Conservation (phyloP, 768 basidiomycete species). For the Xerocomellus intermedius region DNA sequence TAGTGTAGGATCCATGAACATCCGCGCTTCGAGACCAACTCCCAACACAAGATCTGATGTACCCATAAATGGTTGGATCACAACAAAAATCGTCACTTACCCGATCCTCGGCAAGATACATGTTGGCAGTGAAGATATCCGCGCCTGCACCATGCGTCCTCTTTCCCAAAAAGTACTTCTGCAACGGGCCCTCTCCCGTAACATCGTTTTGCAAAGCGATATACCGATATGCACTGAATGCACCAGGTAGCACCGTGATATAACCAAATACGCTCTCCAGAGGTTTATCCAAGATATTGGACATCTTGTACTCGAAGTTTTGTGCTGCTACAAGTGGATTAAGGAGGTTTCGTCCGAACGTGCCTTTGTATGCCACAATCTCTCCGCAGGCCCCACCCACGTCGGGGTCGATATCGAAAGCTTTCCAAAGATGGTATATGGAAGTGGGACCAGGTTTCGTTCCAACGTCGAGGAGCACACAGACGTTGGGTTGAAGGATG, state of each 20-base stretch:
- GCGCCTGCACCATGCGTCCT: slow-evolving; percentile 87
- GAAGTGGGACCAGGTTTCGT: slow-evolving; percentile 83
- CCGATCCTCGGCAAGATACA: slow-evolving; percentile 93
- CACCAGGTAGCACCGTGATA: slow-evolving; percentile 91
- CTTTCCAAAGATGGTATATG: slow-evolving; percentile 94
- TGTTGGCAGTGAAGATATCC: slow-evolving; percentile 93
- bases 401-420: slow-evolving; percentile 89
- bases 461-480: slow-evolving; percentile 86
- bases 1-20: slow-evolving; percentile 93
- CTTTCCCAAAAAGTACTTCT: slow-evolving; percentile 97
- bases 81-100: slow-evolving; percentile 32
- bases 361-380: slow-evolving; percentile 89
- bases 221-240: slow-evolving; percentile 89
- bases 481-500: slow-evolving; percentile 86
- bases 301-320: slow-evolving; percentile 95
- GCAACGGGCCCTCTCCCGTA: slow-evolving; percentile 81
- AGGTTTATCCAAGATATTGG: slow-evolving; percentile 90
- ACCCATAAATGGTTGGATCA: slow-evolving; percentile 3
- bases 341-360: slow-evolving; percentile 71
- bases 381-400: slow-evolving; percentile 96
- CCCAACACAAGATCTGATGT: slow-evolving; percentile 88
- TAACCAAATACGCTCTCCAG: slow-evolving; percentile 90
- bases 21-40: slow-evolving; percentile 91
- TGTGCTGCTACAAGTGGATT: slow-evolving; percentile 90
- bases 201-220: slow-evolving; percentile 88